Base-by-base conservation (phyloP, 2,329 filamentous ascomycete genomes). In the Neopestalotiopsis clavispora region DNA sequence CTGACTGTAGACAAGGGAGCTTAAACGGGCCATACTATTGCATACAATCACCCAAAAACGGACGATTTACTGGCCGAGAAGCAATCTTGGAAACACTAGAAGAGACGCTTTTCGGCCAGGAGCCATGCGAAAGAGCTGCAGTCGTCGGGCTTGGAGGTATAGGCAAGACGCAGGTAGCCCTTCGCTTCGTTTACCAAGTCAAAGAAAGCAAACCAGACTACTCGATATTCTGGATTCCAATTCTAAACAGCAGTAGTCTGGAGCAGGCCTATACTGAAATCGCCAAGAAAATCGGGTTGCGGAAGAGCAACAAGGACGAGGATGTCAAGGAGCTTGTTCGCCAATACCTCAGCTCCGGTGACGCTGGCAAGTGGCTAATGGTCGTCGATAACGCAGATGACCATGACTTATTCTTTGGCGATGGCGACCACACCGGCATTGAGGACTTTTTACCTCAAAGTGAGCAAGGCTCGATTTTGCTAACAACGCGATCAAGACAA, bases 321-420 rank as follows among this genome's bases (percentile, higher is more conserved):
- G 90, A 92, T 70, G 74, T 89, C 49, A 85, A 87, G 66, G 87
- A 90, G 72, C 84, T 89, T 79, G 89, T 92, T 73, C 83, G 87
- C 13, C 61, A 65, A 3, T 71, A 78, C 23, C 72, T 82, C 0
- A 74, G 69, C 56, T 77, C 74, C 0, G 70, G 74, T 38, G 4
- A 34, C 1, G n/a, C 34, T 4, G 42, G 62, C 13, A 60, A 60
- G 13, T 38, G 52, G 45, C 13, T 63, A 7, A 28, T 68, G 9
- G 56, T 65, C 3, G 60, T 32, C 0, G 49, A 68, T 17, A 58
- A 68, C n/a, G 60, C 49, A 3, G 60, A 59, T 17, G 60, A 65
- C 4, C 45, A 20, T 4, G 34, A 49, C 1, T 5, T 59, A 2
- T 32, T 67, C 6, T 20, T 66, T 2, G 52, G 57, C 1, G 13